phyloP scores from a whole-genome alignment of 345 rosid species.

The Rhodamnia argentea region DNA sequence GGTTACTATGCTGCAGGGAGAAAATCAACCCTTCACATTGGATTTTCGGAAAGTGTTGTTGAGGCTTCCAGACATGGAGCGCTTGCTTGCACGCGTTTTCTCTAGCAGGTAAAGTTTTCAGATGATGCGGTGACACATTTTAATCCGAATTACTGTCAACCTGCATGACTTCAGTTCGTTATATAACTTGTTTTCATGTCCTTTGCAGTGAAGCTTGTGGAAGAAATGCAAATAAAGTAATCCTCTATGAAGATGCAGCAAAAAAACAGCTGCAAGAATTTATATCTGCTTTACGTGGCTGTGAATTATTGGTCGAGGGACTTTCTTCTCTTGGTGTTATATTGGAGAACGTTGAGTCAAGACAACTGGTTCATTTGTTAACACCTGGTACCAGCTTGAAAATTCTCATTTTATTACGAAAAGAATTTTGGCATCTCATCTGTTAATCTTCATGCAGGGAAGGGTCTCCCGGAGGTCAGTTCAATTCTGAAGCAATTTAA shows the following conservation, averaged over 20 bases:
- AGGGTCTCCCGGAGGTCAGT: slow-evolving; percentile 50
- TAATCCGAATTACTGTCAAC: background rate
- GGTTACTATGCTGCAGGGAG: slow-evolving; percentile 45
- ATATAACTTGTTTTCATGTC: background rate
- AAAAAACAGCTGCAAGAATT: slow-evolving; percentile 89
- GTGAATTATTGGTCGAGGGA: slow-evolving; percentile 67
- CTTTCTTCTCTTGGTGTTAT: slow-evolving; percentile 60
- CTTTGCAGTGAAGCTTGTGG: slow-evolving; percentile 77
- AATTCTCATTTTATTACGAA: background rate
- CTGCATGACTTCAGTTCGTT: background rate
- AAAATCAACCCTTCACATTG: slow-evolving; percentile 42
- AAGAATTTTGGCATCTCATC: slow-evolving; percentile 9
- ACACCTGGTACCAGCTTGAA: slow-evolving; percentile 46
- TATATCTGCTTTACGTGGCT: slow-evolving; percentile 74
- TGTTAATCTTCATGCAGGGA: slow-evolving; percentile 30
- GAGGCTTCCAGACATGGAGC: slow-evolving; percentile 92
- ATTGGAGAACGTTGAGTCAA: slow-evolving; percentile 59
- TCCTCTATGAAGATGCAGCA: slow-evolving; percentile 82
- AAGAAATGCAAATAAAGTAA: slow-evolving; percentile 79
- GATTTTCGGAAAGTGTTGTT: slow-evolving; percentile 73
- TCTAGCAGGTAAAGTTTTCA: slow-evolving; percentile 51
- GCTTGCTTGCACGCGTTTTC: slow-evolving; percentile 73
- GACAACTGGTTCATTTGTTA: slow-evolving; percentile 51
- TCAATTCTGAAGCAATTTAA: slow-evolving; percentile 64
- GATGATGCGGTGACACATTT: background rate